These are phyloP conservation scores for Herpetospermum pedunculosum DNA, from an alignment of 306 rosid genomes.

Conservation along the genomic window DNA sequence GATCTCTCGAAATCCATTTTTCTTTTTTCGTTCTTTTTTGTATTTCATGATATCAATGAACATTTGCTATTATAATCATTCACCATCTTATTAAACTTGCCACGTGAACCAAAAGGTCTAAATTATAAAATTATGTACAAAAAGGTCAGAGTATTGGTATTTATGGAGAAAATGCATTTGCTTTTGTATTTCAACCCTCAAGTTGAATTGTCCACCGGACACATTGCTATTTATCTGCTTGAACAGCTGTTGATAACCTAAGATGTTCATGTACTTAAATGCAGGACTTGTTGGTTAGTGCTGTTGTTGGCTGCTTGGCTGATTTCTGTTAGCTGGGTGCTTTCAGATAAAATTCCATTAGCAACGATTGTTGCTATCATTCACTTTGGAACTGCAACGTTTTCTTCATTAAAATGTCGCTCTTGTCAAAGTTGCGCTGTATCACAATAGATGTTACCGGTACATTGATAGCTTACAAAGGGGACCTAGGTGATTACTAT, in stretches of 20 bases:
- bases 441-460: slow-evolving; percentile 90
- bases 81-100: not conserved
- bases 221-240: not conserved
- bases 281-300: not conserved
- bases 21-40: too few species aligned
- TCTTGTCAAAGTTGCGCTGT: slow-evolving; percentile 57
- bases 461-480: slow-evolving; percentile 90
- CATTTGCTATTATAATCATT: not conserved
- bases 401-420: slow-evolving; percentile 30
- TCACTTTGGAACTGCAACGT: not conserved
- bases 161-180: not conserved
- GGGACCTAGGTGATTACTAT: slow-evolving; percentile 90
- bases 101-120: not conserved
- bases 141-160: not conserved
- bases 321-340: not conserved
- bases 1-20: not conserved
- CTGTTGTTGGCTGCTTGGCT: not conserved
- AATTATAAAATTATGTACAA: not conserved
- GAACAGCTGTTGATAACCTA: not conserved
- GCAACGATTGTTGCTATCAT: not conserved
- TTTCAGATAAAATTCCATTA: not conserved
- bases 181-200: not conserved
- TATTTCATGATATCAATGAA: too few species aligned
- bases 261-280: not conserved
- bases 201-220: not conserved